Evolutionary conservation across 2,329 filamentous ascomycete species (phyloP).

Genomic region (Aspergillus ibericus): DNA sequence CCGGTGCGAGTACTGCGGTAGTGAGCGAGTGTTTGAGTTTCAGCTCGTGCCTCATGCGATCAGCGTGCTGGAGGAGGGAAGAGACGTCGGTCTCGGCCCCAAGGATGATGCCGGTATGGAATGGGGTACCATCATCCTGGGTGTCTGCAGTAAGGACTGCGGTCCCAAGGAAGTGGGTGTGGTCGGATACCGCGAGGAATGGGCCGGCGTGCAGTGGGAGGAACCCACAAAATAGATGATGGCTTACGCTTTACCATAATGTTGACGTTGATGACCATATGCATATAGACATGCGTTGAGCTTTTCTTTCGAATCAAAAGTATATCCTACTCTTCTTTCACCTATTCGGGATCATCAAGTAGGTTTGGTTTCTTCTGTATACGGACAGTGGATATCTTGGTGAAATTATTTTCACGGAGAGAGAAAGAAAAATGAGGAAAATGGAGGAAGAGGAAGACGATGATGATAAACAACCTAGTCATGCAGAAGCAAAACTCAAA

Average conservation of each 20-base stretch:
- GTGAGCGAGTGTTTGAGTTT: conserved; percentile 78
- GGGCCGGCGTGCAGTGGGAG: conserved; percentile 98
- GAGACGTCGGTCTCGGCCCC: conserved; percentile 58
- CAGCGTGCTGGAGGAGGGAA: conserved; percentile 75
- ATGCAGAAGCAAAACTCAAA: conserved; percentile 25
- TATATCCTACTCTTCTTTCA: neutral
- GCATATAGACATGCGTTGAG: conserved; percentile 7
- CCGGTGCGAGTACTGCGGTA: conserved; percentile 73
- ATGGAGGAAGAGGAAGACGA: conserved; percentile 10
- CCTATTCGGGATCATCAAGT: neutral
- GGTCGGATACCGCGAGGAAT: conserved; percentile 85
- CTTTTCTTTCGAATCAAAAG: neutral
- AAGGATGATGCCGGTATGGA: conserved; percentile 79
- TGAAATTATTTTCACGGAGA: neutral
- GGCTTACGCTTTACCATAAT: neutral
- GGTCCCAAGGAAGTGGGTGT: conserved; percentile 61
- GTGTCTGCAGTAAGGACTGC: conserved; percentile 80
- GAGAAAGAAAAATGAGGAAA: neutral
- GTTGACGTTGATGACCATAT: conserved; percentile 21
- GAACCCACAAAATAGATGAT: conserved; percentile 49
- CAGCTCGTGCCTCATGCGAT: conserved; percentile 92
- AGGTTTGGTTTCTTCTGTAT: neutral
- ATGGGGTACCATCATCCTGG: conserved; percentile 90
- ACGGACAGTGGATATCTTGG: neutral
- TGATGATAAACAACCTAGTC: conserved; percentile 19